Base-by-base conservation (phyloP, 2,329 filamentous ascomycete genomes). In the Sclerotinia trifoliorum region DNA sequence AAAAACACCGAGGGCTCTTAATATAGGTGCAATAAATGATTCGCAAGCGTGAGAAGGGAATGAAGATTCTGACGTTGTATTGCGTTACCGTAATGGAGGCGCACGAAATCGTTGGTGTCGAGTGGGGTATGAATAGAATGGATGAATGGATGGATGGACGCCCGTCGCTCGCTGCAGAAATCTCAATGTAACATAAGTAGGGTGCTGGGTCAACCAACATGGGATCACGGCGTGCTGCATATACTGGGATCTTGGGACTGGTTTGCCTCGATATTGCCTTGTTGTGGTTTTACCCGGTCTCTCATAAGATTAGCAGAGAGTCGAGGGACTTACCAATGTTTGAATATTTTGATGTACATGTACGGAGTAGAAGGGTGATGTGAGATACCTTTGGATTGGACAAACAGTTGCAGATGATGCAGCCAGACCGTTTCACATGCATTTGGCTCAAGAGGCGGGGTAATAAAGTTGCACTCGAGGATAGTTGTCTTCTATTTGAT, bases 391-490 rank as follows among this genome's bases (percentile, higher is more conserved):
- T 21, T 29, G 51, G 57, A 63, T 67, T 67, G 65, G 65, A 62
- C 29, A 63, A 52, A 58, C 8, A 54, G 26, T 56, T 63, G 65
- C 66, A 68, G 60, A 65, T 68, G 66, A 68, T 68, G 66, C 66
- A 68, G 60, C 49, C 60, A 65, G 66, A 49, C 66, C 66, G 66
- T 68, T 68, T 68, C 66, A 64, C 60, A 57, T 56, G 66, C 66
- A 68, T 64, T 32, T 29, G 32, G 26, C 11, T 44, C 32, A 17
- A 62, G 56, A 67, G 48, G 65, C 65, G 65, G 56, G 56, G 65
- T 63, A 67, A 67, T n/a, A 15, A n/a, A 46, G 32, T 42, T 13
- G 62, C 11, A 48, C 52, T 62, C 48, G 21, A 67, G 19, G 24
- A 66, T 39, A 15, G 21, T 24, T 48, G 52, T 49, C 39, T 65